These are phyloP conservation scores for Aspergillus pseudotamarii DNA, from an alignment of 2,329 filamentous ascomycete species.

Conservation along the genomic window DNA sequence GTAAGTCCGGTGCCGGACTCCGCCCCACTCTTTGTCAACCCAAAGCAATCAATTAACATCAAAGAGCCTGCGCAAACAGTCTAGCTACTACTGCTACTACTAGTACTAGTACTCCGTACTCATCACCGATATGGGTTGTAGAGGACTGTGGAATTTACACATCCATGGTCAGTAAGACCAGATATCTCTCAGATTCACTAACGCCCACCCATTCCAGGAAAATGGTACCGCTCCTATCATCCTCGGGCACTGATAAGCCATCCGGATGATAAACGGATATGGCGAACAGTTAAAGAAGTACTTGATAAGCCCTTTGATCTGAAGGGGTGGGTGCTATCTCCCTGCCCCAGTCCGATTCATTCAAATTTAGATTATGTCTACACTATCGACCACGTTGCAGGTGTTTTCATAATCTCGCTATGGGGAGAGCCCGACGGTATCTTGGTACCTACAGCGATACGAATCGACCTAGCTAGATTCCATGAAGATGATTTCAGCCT, in stretches of 20 bases:
- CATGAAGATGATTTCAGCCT: background rate
- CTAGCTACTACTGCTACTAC: no score
- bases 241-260: background rate
- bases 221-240: constrained; percentile 27
- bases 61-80: no score
- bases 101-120: no score
- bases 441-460: constrained; percentile 2
- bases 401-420: constrained; percentile 19
- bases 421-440: constrained; percentile 9
- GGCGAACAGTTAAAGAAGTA: constrained; percentile 4
- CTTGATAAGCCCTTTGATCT: constrained; percentile 12
- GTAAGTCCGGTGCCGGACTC: no score
- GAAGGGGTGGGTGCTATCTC: constrained; percentile 23
- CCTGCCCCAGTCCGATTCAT: constrained; percentile 25
- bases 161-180: constrained; percentile 7
- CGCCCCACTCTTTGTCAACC: no score
- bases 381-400: constrained; percentile 27
- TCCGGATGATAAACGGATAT: background rate
- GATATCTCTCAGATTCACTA: background rate
- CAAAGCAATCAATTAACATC: background rate
- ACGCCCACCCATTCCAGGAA: constrained; percentile 14
- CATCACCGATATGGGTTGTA: background rate
- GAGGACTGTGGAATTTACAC: constrained; percentile 14
- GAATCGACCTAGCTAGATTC: constrained; percentile 7
- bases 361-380: constrained; percentile 28